Evolutionary conservation across 768 basidiomycete genomes (phyloP), one percentile per base, ranked within the genome.

Genomic region (Lentinula raphanica): DNA sequence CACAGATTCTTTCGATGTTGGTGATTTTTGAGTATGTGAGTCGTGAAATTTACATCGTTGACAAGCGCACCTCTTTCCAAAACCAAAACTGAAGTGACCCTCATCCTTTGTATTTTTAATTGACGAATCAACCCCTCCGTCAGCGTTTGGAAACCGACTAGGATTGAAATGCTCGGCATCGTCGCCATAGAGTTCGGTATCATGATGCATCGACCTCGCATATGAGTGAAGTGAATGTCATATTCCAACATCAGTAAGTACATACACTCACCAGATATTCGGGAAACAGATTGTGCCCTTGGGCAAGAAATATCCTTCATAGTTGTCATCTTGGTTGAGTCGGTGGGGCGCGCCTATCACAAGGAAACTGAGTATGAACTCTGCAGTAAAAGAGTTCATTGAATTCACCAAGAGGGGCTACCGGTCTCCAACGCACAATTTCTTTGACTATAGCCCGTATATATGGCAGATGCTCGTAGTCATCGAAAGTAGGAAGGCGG

Each of bases 391-490:
- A 15, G 19, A 1, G 17, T 40, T 28, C 28, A 9, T 12, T 21
- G 7, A 21, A 36, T 38, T 42, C 17, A 74, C 77, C 74, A 6
- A 71, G 48, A 2, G 74, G 74, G 0, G 63, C 62, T 1, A 70
- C 63, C 28, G 65, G 64, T 23, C 69, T 65, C 73, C 73, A 74
- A 19, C 75, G 61, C 21, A 71, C 62, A 0, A 69, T 61, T 59
- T 78, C 76, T 58, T 71, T 72, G 31, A 76, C 65, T 4, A 73
- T 49, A 0, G 73, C 74, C 25, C 65, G 65, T 11, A 74, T 59
- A 45, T 73, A 77, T 0, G 74, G 74, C 3, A 78, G 60, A 13
- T 62, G 29, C 1, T 57, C 57, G 2, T 66, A 60, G 58, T 77
- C 76, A 19, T 61, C 66, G 29, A 73, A 62, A 6, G 59, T 64